Conservation (phyloP, 139 green algal species). For the Zygnema cylindricum region DNA sequence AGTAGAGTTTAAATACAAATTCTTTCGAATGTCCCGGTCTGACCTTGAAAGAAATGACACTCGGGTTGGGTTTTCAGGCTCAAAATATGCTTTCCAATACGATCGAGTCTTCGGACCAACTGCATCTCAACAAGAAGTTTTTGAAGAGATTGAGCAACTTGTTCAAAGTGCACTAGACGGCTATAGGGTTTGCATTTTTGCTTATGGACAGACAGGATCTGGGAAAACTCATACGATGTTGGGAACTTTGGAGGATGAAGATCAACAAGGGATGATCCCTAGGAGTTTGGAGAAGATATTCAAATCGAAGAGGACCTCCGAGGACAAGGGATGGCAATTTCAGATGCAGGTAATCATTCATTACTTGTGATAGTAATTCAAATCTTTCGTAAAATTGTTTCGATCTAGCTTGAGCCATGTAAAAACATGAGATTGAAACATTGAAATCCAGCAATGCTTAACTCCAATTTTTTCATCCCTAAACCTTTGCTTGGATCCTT, state of each 20-base stretch:
- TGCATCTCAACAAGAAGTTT: constrained; percentile 74
- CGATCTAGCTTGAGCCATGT: no score
- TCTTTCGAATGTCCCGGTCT: no score
- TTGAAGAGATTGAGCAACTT: constrained; percentile 88
- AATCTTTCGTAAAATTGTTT: no score
- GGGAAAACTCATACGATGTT: constrained; percentile 99
- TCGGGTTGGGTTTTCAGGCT: background rate
- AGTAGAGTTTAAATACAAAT: no score
- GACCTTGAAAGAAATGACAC: no score
- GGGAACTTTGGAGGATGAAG: constrained; percentile 38
- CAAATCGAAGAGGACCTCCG: constrained; percentile 62
- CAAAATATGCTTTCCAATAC: constrained; percentile 58
- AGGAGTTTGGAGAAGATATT: constrained; percentile 83
- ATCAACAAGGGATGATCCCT: constrained; percentile 83
- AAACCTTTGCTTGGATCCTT: no score
- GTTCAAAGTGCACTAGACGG: constrained; percentile 95
- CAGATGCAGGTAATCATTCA: constrained; percentile 76
- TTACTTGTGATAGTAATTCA: no score
- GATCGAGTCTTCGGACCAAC: constrained; percentile 86
- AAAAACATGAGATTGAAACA: no score
- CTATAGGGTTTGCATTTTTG: constrained; percentile 93
- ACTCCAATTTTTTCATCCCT: no score
- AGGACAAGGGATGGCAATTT: constrained; percentile 82
- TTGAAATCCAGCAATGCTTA: no score
- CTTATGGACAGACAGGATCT: constrained; percentile 95